Base-by-base conservation (phyloP, 2,329 filamentous ascomycete species). In the Boeremia lycopersici region DNA sequence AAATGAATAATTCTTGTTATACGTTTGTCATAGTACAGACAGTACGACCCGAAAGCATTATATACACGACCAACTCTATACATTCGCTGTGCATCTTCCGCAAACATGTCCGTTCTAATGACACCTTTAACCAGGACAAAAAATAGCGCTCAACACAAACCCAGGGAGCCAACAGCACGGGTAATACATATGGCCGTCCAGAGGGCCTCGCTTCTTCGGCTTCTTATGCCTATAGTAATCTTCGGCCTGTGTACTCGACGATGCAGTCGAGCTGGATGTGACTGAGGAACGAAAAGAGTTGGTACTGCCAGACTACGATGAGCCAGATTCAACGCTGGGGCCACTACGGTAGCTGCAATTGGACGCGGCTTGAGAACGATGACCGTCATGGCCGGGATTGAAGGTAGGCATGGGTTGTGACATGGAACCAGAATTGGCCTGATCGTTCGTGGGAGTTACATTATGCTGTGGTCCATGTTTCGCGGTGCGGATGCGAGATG, bases 141-240 rank as follows among this genome's bases (percentile, higher is more conserved):
- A 74, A 13, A 68, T 73, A 26, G 70, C 68, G 35, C 62, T 64
- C 35, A 73, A 57, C 48, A 72, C 59, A 33, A 71, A 73, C 42
- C 70, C 61, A 31, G 72, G 72, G 12, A 74, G 62, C 65, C 66
- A 74, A 41, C 68, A 69, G 47, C 70, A 68, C 7, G 65, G 62
- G 59, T 63, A 72, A 48, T 74, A 74, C 23, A 67, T 50, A 4
- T 61, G 51, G 41, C 68, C 67, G 36, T 66, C 64, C 25, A 59
- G 56, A 53, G 63, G 67, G 23, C 66, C 60, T 38, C 61, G 62
- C 23, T 63, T 61, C 57, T 57, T 48, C 53, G 65, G 52, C 55
- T 68, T 68, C 38, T 67, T 65, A 63, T 71, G 55, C 64, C 61
- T 68, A 44, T 39, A n/a, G 6, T 29, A n/a, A 15, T 38, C 31